A percentile compares a stretch with the other conserved stretches of the same genome.
Evolutionary conservation across 2,329 filamentous ascomycete species (phyloP).

Genomic region (Colletotrichum sp.): DNA sequence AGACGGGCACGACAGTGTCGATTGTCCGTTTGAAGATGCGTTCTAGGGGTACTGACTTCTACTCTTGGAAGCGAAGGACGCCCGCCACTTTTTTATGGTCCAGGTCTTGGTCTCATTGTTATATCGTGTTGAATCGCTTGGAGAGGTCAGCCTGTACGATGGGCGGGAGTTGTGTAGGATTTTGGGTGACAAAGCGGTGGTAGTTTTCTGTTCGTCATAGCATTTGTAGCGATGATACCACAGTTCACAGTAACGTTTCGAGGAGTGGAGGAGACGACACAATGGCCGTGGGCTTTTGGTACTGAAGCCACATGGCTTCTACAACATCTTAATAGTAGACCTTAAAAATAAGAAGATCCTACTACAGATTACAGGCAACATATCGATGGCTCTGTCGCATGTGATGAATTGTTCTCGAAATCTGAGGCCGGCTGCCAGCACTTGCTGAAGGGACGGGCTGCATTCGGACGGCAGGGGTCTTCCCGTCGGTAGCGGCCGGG

Average conservation of each 20-base stretch:
- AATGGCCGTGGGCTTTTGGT: background rate
- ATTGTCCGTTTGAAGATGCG: conserved; percentile 89
- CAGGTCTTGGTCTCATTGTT: background rate
- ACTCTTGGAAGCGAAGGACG: background rate
- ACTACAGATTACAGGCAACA: background rate
- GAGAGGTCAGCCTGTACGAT: background rate
- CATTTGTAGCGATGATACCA: conserved; percentile 23
- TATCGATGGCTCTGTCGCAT: background rate
- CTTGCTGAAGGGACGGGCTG: background rate
- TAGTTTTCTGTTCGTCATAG: conserved; percentile 20
- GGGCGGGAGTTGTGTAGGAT: background rate
- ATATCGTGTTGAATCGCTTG: background rate
- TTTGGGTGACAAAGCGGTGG: background rate
- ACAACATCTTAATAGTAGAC: background rate
- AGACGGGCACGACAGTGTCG: conserved; percentile 95
- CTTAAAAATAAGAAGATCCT: background rate
- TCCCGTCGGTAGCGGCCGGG: background rate
- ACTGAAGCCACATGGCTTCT: background rate
- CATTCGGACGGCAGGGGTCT: conserved; percentile 15
- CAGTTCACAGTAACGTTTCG: conserved; percentile 4
- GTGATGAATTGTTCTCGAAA: background rate
- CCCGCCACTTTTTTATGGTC: background rate
- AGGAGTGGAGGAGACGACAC: background rate
- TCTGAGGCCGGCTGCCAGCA: background rate
- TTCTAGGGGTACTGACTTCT: conserved; percentile 48